Evolutionary conservation across 2,329 filamentous ascomycete genomes (phyloP), one percentile per base, ranked within the genome.

Genomic region (Exophiala phaeomuriformis): DNA sequence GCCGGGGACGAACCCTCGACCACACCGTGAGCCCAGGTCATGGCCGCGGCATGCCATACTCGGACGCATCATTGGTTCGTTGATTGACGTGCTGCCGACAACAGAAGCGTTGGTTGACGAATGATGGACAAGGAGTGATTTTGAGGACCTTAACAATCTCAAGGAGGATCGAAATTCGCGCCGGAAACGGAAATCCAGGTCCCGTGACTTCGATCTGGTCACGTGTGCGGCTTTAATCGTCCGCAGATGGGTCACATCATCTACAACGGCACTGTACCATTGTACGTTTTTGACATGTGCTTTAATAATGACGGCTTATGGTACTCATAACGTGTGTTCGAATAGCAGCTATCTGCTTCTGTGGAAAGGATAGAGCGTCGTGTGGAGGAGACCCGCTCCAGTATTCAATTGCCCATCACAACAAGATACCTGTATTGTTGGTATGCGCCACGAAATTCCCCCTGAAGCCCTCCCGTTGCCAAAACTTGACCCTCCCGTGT

Each of bases 81-180:
- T 1, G 33, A 8, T 35, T 49, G 47, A n/a, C 33, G 28, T 35
- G 9, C 33, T 43, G 41, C 35, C 36, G 46, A 29, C 29, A 10
- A 45, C 41, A 29, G 30, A 28, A 33, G 32, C 32, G n/a, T 46
- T 27, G 42, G 51, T 35, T 19, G 47, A 12, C 47, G 47, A 42
- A 36, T 50, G 32, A 47, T 47, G 31, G 40, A 29, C 9, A 6
- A 30, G 30, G 30, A 19, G 28, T 12, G 50, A 40, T 49, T 19
- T 52, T 50, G 52, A 54, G 52, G 52, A 54, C 52, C 52, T 54
- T 54, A 48, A 54, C 33, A 10, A 49, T n/a, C 7, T 49, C 28
- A 27, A 49, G 3, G 31, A 49, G 29, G 4, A 6, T n/a, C 8
- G 10, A 49, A 49, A 31, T 27, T 8, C 3, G 28, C 19, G 19